phyloP scores from a whole-genome alignment of 2,329 filamentous ascomycete species.

The Fusarium sarcochroum region DNA sequence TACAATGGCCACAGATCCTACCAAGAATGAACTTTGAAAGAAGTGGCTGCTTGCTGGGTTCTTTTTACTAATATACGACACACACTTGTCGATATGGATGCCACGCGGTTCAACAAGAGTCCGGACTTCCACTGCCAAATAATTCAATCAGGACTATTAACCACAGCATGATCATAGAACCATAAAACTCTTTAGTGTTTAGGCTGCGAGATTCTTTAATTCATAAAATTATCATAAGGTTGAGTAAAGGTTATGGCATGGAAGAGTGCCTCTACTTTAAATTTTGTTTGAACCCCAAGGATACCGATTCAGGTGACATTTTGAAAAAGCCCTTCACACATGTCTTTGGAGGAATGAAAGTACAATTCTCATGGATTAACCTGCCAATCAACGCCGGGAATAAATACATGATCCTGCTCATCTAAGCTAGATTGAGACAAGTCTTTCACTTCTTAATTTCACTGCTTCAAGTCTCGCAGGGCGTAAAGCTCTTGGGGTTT shows the following conservation, averaged over 20 bases:
- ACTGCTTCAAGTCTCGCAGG: conserved; percentile 48
- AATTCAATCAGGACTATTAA: background rate
- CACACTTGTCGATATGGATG: no score
- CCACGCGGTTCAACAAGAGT: no score
- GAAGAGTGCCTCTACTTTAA: no score
- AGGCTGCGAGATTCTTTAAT: no score
- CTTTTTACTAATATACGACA: background rate
- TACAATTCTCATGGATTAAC: background rate
- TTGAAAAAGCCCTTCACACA: background rate
- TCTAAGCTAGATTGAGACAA: background rate
- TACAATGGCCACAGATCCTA: background rate
- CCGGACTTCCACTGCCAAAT: background rate
- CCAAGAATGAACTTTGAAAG: background rate
- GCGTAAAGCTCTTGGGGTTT: conserved; percentile 68
- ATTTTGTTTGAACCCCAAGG: no score
- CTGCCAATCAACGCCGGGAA: conserved; percentile 13
- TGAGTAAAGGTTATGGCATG: no score
- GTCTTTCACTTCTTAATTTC: background rate
- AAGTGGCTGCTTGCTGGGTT: background rate
- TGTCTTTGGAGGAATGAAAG: conserved; percentile 8
- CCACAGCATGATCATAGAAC: background rate
- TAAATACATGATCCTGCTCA: background rate
- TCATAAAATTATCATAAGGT: no score
- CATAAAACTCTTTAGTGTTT: no score
- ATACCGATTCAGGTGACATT: background rate